phyloP scores from a whole-genome alignment of 129 eudicot genomes.

The Artemisia argyi region DNA sequence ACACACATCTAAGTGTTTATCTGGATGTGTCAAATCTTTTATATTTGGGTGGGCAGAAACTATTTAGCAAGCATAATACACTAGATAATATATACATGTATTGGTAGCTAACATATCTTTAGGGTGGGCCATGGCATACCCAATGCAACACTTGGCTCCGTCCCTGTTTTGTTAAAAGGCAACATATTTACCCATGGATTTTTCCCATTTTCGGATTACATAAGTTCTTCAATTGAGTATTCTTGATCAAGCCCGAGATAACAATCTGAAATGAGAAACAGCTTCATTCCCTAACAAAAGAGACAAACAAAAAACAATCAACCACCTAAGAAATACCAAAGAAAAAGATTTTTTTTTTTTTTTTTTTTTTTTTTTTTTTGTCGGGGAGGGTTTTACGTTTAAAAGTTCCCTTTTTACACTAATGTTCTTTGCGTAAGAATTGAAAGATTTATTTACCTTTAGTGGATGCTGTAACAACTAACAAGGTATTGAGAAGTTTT shows the following conservation, averaged over 20 bases:
- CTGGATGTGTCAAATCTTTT: too few species aligned
- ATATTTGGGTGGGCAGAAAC: too few species aligned
- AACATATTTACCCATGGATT: neutral
- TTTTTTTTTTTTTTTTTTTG: too few species aligned
- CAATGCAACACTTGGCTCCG: too few species aligned
- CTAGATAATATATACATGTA: too few species aligned
- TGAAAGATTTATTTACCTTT: neutral
- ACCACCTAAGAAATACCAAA: neutral
- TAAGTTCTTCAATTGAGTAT: conserved; percentile 50
- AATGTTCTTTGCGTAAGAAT: neutral
- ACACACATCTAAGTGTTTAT: too few species aligned
- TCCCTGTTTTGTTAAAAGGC: neutral
- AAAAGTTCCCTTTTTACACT: neutral
- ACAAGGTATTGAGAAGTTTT: neutral
- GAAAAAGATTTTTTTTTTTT: too few species aligned
- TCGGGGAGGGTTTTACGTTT: neutral
- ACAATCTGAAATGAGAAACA: conserved; percentile 84
- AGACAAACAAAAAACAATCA: neutral
- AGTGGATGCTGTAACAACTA: neutral
- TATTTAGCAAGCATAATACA: too few species aligned
- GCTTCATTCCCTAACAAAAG: conserved; percentile 69
- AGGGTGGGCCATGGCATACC: too few species aligned
- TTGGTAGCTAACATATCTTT: too few species aligned
- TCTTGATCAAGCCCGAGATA: conserved; percentile 86
- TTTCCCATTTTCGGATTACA: conserved; percentile 17